phyloP scores from a whole-genome alignment of 164 flowering plant genomes.

The Platanus orientalis region DNA sequence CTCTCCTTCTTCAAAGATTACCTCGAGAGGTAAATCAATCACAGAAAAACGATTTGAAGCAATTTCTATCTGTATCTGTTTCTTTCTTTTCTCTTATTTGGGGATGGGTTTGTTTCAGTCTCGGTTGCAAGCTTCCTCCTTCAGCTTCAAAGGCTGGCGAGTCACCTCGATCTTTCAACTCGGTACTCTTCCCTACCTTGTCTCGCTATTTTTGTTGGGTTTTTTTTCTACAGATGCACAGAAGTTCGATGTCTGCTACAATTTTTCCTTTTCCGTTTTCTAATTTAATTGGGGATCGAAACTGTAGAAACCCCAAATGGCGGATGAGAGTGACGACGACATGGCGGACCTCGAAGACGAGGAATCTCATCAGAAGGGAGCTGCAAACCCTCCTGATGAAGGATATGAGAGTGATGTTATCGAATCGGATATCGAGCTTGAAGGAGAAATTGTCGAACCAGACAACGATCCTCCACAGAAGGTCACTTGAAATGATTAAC shows the following conservation, averaged over 20 bases:
- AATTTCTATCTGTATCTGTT: not conserved
- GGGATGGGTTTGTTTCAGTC: slow-evolving; percentile 38
- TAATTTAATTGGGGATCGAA: not conserved
- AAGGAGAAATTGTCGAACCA: slow-evolving; percentile 81
- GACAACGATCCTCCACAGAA: slow-evolving; percentile 89
- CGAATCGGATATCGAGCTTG: slow-evolving; percentile 89
- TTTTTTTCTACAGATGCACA: not conserved
- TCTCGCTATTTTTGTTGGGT: not conserved
- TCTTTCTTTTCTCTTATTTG: not conserved
- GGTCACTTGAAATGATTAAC: slow-evolving; percentile 26
- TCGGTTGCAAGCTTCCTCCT: slow-evolving; percentile 70
- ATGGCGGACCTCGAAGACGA: slow-evolving; percentile 31
- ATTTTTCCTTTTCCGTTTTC: not conserved
- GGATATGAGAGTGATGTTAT: slow-evolving; percentile 56
- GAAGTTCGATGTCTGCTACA: not conserved
- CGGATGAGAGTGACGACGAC: slow-evolving; percentile 70
- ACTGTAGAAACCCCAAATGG: slow-evolving; percentile 36
- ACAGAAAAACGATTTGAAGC: not conserved
- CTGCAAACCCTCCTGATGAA: slow-evolving; percentile 25
- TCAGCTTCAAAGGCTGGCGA: slow-evolving; percentile 29
- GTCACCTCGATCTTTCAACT: slow-evolving; percentile 18
- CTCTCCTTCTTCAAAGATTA: slow-evolving; percentile 91
- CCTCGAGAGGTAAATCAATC: slow-evolving; percentile 56
- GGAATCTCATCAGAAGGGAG: slow-evolving; percentile 8
- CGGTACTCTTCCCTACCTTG: slow-evolving; percentile 28